Evolutionary conservation across 768 basidiomycete genomes (phyloP), one percentile per base, ranked within the genome.

Genomic region (Boletus pseudopeckii): DNA sequence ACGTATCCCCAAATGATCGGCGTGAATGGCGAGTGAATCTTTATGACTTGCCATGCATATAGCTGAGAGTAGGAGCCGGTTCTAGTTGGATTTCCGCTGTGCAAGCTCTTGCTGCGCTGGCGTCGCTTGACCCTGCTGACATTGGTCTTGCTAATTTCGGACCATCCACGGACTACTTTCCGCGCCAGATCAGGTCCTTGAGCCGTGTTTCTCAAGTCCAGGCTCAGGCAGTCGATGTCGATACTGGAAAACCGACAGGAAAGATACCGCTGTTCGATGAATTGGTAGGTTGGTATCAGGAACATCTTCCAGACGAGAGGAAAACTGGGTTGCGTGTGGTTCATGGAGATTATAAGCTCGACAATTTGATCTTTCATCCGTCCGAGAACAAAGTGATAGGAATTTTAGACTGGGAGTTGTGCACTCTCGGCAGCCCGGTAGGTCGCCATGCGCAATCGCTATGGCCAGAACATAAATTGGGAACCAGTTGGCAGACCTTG

Each of bases 301-400:
- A 71, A 28, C 80, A 90, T 64, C 72, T 91, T 26, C 94, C 92
- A 2, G 82, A 91, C 62, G 92, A 95, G 71, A 74, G 66, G 57
- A 83, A 83, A 67, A 80, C 79, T 1, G 91, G 90, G 1, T 74
- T 81, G 50, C 84, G 90, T n/a, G 85, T 99, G 58, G 93, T 98
- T 6, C 96, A 98, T 67, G 96, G 96, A 26, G 96, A 99, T 71
- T 98, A 91, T 69, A 99, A 99, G 70, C 76, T 96, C n/a, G 96
- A 99, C 71, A 99, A 99, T 69, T 69, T 99, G 58, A 80, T 98
- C 58, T 98, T 97, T 72, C 95, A 98, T 62, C 87, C 89, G 0
- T 91, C 86, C 0, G 87, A 98, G 71, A 92, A 94, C 56, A 77
- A 81, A 39, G 94, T 98, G 4, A 93, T 98, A 57, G 97, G 92